Evolutionary conservation across 208 protist genomes (phyloP).

Genomic region (Acanthamoeba culbertsoni): DNA sequence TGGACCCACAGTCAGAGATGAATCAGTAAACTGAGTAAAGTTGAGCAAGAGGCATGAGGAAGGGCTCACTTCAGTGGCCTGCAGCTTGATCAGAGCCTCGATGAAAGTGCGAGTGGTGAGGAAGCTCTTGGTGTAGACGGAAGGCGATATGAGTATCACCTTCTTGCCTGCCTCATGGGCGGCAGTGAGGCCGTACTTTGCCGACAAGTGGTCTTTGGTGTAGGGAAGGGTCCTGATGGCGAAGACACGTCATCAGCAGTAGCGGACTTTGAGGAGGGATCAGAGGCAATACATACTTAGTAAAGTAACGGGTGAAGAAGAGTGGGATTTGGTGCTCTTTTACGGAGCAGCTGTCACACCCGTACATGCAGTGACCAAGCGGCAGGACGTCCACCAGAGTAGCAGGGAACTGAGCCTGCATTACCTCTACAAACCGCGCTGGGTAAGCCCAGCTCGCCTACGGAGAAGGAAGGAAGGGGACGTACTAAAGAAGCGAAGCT

Average conservation of each 20-base stretch:
- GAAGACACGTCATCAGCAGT: neutral
- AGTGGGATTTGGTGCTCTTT: slow-evolving; percentile 39
- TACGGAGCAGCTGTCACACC: slow-evolving; percentile 34
- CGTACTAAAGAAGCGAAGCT: slow-evolving; percentile 31
- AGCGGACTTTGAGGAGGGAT: neutral
- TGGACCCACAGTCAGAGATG: neutral
- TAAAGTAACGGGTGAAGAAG: slow-evolving; percentile 51
- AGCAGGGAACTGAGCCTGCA: slow-evolving; percentile 17
- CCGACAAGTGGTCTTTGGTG: neutral
- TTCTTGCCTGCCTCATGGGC: neutral
- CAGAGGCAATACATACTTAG: neutral
- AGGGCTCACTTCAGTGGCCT: neutral
- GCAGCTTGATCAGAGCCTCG: neutral
- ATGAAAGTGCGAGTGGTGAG: slow-evolving; percentile 1
- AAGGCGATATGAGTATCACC: slow-evolving; percentile 21
- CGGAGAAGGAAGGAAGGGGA: too few relatives aligned
- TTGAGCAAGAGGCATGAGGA: neutral
- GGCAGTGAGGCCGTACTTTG: neutral
- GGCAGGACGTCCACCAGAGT: slow-evolving; percentile 45
- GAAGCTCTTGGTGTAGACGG: slow-evolving; percentile 50
- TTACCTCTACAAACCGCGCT: neutral
- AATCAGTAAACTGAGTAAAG: neutral
- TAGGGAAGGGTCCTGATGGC: slow-evolving; percentile 39
- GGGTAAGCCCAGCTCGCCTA: too few relatives aligned
- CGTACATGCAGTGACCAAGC: slow-evolving; percentile 58